Evolutionary conservation across 2,329 filamentous ascomycete genomes (phyloP), one percentile per base, ranked within the genome.

Genomic region (Cladophialophora psammophila): DNA sequence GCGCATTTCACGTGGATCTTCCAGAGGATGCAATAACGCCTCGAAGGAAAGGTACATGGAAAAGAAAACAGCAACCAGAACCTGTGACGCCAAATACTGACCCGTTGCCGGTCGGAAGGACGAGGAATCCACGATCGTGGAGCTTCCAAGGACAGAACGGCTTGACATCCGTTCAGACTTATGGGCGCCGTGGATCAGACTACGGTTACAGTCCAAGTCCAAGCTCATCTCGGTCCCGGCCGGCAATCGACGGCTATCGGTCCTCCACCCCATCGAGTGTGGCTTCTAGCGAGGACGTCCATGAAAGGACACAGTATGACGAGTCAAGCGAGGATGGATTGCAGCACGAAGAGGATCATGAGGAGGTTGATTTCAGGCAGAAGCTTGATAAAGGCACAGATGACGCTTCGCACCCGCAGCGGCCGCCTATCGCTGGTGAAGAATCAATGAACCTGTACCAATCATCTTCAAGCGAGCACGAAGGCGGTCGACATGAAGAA

Each of bases 1-100:
- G 93, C 67, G 85, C 86, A 2, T 96, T 96, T 73, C 89, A 87
- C 0, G 88, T 94, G 10, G 85, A 90, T 59, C 80, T 95, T 18
- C 92, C 92, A 0, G 88, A 91, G 72, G 83, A 86, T 64, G 88
- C 89, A 10, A 83, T 86, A 71, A 87, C 86, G 0, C 90, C 89
- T 1, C 81, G 87, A 60, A 88, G 85, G 74, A 90, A 89, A 79
- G 87, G 84, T 70, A 88, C 90, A 13, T 92, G 90, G 88, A 89
- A 85, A 34, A 88, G 90, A 1, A 84, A 85, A 74, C 80, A 82
- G 71, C 83, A 80, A 69, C 84, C 75, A 60, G 83, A 70, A 84
- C 84, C 63, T n/a, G 67, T 58, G 20, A 71, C 66, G 2, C 71
- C 69, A 0, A 68, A 70, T 38, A 60, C 60, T 1, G 69, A 72